Percentiles rank a stretch among this genome's conserved stretches.
phyloP scores from a whole-genome alignment of 768 basidiomycete species.

The Mrakia gelida region DNA sequence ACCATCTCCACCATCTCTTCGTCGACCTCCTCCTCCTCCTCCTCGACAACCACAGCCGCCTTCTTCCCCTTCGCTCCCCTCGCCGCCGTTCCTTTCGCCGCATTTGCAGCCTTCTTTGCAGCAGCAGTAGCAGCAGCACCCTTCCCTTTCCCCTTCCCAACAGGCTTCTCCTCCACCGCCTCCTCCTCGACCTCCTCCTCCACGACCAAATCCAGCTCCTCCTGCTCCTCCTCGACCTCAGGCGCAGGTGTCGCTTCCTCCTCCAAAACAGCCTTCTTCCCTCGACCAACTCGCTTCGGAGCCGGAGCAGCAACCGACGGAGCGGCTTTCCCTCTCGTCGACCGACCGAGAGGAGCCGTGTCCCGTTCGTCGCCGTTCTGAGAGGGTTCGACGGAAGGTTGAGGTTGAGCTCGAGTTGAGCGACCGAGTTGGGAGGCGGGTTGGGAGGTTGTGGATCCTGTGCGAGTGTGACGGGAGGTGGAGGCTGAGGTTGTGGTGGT shows the following conservation, averaged over 20 bases:
- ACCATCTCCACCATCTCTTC: neutral
- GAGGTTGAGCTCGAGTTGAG: conserved; percentile 10
- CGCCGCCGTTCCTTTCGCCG: neutral
- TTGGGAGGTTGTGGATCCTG: conserved; percentile 5
- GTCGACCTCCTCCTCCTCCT: conserved; percentile 1
- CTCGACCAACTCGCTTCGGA: neutral
- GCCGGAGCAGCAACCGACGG: neutral
- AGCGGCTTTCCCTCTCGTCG: conserved; percentile 1
- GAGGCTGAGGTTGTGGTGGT: neutral
- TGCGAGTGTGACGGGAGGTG: neutral
- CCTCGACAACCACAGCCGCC: neutral
- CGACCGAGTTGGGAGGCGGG: neutral
- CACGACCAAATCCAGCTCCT: neutral
- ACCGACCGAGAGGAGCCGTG: conserved; percentile 1
- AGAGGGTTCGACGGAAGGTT: no score
- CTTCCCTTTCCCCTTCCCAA: neutral
- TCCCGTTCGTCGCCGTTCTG: neutral
- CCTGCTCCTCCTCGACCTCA: neutral
- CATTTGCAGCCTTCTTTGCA: neutral
- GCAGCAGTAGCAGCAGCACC: neutral
- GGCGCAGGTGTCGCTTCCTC: neutral
- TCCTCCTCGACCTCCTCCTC: conserved; percentile 10
- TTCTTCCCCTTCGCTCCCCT: neutral
- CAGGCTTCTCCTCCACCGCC: conserved; percentile 8
- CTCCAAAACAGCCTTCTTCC: neutral